These are phyloP conservation scores for Ceratocystis cacaofunesta DNA, from an alignment of 2,329 filamentous ascomycete species.

Conservation along the genomic window DNA sequence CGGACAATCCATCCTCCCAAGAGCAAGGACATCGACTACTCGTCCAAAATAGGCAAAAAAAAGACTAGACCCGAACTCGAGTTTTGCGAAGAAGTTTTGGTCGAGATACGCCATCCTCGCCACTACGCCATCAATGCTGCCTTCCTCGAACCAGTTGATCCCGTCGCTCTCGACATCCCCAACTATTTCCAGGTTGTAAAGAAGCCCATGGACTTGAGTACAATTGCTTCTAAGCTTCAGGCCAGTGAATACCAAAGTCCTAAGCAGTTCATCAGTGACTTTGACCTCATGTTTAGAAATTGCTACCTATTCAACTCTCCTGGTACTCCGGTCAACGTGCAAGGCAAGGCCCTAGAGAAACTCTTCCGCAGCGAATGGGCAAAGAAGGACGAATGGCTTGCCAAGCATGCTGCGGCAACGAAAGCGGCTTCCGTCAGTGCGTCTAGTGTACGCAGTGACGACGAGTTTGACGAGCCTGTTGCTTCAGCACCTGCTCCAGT, in stretches of 20 bases:
- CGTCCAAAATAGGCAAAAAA: constrained; percentile 64
- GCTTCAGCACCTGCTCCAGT: constrained; percentile 20
- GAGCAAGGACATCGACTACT: constrained; percentile 80
- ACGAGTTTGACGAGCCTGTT: constrained; percentile 53
- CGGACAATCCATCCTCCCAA: constrained; percentile 86
- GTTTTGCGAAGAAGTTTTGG: constrained; percentile 72
- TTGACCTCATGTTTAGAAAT: constrained; percentile 73
- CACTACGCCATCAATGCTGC: constrained; percentile 52
- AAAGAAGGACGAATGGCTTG: constrained; percentile 68
- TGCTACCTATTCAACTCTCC: constrained; percentile 78
- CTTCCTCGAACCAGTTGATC: constrained; percentile 77
- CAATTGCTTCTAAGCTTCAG: constrained; percentile 64
- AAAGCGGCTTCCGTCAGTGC: constrained; percentile 40
- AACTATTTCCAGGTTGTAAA: constrained; percentile 89
- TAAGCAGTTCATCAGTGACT: constrained; percentile 74
- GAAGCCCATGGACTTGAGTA: constrained; percentile 86
- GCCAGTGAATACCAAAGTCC: constrained; percentile 64
- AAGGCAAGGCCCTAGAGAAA: constrained; percentile 58
- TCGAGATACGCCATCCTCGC: constrained; percentile 62
- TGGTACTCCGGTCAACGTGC: constrained; percentile 55
- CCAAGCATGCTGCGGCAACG: constrained; percentile 49
- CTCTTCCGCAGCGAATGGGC: constrained; percentile 63
- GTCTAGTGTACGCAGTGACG: constrained; percentile 52
- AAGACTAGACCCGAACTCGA: constrained; percentile 77
- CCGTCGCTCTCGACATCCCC: constrained; percentile 84